These are phyloP conservation scores for Beauveria asiatica DNA, from an alignment of 2,329 filamentous ascomycete genomes.

Conservation along the genomic window DNA sequence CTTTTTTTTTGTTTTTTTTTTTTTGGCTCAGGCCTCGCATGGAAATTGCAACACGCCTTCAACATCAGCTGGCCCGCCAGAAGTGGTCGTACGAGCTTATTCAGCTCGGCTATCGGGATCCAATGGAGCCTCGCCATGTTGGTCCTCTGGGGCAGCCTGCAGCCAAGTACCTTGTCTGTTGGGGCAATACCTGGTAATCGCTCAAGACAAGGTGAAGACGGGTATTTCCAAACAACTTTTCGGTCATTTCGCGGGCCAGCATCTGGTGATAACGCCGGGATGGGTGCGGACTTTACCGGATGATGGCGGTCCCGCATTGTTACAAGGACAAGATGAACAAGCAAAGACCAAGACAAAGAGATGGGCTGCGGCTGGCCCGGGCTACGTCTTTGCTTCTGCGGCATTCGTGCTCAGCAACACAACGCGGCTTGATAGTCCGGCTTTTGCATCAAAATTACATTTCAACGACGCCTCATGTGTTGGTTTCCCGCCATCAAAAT, in stretches of 20 bases:
- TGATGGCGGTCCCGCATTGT: not conserved
- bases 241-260: not conserved
- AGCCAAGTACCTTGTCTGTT: not conserved
- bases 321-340: not conserved
- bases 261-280: not conserved
- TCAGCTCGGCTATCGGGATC: slow-evolving; percentile 7
- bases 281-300: not conserved
- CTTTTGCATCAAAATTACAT: not conserved
- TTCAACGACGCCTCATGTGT: not conserved
- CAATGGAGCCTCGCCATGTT: slow-evolving; percentile 3
- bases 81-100: slow-evolving; percentile 8
- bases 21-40: no score
- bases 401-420: not conserved
- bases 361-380: not conserved
- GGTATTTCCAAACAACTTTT: no score
- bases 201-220: not conserved
- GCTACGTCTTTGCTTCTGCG: not conserved
- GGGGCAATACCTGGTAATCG: not conserved
- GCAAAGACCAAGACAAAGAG: not conserved
- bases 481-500: not conserved
- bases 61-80: not conserved
- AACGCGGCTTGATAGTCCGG: no score
- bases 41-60: not conserved
- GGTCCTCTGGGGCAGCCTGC: not conserved
- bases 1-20: no score